These are phyloP conservation scores for Orbilia brochopaga DNA, from an alignment of 2,329 filamentous ascomycete genomes.

Conservation along the genomic window DNA sequence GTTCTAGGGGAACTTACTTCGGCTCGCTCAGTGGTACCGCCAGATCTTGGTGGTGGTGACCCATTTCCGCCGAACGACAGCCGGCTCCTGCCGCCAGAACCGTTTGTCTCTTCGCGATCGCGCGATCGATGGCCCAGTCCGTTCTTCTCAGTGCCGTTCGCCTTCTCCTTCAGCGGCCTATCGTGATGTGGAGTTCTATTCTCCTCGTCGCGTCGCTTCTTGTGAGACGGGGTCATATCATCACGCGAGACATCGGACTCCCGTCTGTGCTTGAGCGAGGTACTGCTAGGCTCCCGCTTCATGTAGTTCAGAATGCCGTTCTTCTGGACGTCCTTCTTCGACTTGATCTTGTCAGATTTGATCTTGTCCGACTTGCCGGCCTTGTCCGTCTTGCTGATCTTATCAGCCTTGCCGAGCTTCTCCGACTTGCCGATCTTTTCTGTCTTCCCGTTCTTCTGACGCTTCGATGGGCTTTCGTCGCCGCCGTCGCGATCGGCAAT, in stretches of 20 bases:
- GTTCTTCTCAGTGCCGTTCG: constrained; percentile 39
- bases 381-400: constrained; percentile 18
- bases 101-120: constrained; percentile 40
- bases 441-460: constrained; percentile 41
- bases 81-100: constrained; percentile 3
- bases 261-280: constrained; percentile 41
- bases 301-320: constrained; percentile 47
- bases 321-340: constrained; percentile 38
- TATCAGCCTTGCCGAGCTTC: constrained; percentile 17
- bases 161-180: constrained; percentile 30
- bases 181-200: constrained; percentile 18
- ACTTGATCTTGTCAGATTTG: background rate
- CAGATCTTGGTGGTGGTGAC: constrained; percentile 24
- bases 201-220: constrained; percentile 46
- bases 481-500: constrained; percentile 47
- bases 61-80: constrained; percentile 23
- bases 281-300: constrained; percentile 36
- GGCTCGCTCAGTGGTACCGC: constrained; percentile 32
- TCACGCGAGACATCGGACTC: constrained; percentile 44
- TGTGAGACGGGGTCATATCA: constrained; percentile 28
- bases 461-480: constrained; percentile 47
- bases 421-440: background rate
- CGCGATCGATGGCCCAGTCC: constrained; percentile 31
- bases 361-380: too few relatives aligned
- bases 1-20: constrained; percentile 26